Base-by-base conservation (phyloP, 345 rosid species). In the Heritiera fomes region DNA sequence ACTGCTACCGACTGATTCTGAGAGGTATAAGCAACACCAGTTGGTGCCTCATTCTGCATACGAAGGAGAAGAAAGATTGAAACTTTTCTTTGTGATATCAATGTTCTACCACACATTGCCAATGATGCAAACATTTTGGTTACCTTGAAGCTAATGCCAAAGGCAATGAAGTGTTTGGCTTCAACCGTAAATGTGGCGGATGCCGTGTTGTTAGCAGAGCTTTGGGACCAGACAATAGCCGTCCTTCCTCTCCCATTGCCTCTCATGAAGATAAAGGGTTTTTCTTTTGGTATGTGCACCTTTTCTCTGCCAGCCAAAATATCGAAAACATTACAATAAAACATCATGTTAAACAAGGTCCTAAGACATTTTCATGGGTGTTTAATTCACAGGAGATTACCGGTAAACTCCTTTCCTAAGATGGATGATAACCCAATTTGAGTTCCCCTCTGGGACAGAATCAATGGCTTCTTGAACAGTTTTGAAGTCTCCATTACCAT, bases 1-100 rank as follows among this genome's bases (percentile, higher is more conserved):
- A 89, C 97, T 6, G 98, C 98, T 66, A 95, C 98, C 4, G 99
- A 93, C 77, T 95, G 99, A 81, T 95, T 95, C 18, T 95, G 97
- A 59, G 99, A 93, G 23, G 97, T 95, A 77, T 91, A 95, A 41
- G 98, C 99, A 76, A 90, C 77, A 32, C 97, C 99, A 0, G 94
- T 79, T 0, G 99, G 98, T 34, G 98, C 98, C 82, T 91, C 97
- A 59, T 95, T 95, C 98, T 95, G 85, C 71, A 72, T 53, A 3
- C 3, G 20, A 14, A 30, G 66, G 13, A 61, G 14, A 0, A 30
- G 13, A 13, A 9, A 30, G 32, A 12, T 11, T 23, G 14, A 60
- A 23, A 1, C 34, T 2, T 17, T 20, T 53, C 6, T 59, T 60
- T 60, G 5, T 60, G 14, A 23, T 23, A 23, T 28, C 11, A 60